Percentiles rank a stretch among this genome's conserved stretches.
phyloP scores from a whole-genome alignment of 192 early-diverging fungal species.

The Lobosporangium transversale region DNA sequence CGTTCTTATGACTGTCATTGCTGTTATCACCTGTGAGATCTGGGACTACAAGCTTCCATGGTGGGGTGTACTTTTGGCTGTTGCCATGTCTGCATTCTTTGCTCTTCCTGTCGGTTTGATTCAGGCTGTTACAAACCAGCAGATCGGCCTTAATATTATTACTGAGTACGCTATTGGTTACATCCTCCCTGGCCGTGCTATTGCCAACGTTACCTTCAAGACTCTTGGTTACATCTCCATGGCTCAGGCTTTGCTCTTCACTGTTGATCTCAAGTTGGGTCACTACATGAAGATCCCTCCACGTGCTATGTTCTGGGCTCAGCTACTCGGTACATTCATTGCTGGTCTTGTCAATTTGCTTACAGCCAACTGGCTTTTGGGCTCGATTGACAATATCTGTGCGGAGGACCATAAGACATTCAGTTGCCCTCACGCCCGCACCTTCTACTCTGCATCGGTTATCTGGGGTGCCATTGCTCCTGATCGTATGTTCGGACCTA shows the following conservation, averaged over 20 bases:
- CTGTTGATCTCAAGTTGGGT: conserved; percentile 77
- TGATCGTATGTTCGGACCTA: conserved; percentile 63
- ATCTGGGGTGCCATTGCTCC: conserved; percentile 87
- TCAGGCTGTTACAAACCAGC: conserved; percentile 63
- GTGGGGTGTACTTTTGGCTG: conserved; percentile 59
- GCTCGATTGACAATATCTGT: conserved; percentile 52
- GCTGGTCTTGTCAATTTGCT: conserved; percentile 63
- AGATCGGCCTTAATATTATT: conserved; percentile 66
- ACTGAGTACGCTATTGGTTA: conserved; percentile 69
- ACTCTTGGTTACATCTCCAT: conserved; percentile 66
- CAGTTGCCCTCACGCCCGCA: conserved; percentile 54
- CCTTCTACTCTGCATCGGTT: conserved; percentile 73
- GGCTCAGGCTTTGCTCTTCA: conserved; percentile 78
- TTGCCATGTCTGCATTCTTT: conserved; percentile 51
- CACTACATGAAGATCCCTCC: conserved; percentile 49
- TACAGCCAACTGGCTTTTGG: conserved; percentile 58
- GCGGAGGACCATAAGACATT: conserved; percentile 49
- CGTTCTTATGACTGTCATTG: conserved; percentile 34
- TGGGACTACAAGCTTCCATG: conserved; percentile 58
- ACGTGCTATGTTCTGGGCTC: conserved; percentile 66
- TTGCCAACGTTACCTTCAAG: conserved; percentile 70
- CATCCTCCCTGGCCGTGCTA: conserved; percentile 63
- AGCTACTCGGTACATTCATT: conserved; percentile 69
- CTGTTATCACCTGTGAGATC: conserved; percentile 44
- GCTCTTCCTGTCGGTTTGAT: conserved; percentile 69